Conservation (phyloP, 495 filamentous ascomycete genomes). For the Podospora anserina region DNA sequence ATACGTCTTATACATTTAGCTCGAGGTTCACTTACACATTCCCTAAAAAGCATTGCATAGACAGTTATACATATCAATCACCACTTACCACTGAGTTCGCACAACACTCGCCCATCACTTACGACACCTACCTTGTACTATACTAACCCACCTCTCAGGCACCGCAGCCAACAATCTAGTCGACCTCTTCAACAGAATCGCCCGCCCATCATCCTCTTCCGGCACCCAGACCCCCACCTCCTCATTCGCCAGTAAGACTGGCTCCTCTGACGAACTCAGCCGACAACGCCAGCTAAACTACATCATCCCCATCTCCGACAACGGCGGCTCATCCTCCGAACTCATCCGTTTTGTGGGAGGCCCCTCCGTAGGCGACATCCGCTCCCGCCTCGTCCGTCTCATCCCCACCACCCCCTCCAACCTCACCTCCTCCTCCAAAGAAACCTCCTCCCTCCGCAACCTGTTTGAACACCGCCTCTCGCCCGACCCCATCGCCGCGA, state of each 20-base stretch:
- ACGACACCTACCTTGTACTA: not conserved
- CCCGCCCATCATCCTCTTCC: conserved; percentile 44
- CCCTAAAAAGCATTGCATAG: too few species aligned
- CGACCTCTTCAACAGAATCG: conserved; percentile 77
- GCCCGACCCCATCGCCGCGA: conserved; percentile 49
- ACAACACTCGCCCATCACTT: not conserved
- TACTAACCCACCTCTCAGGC: conserved; percentile 45
- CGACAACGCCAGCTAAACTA: conserved; percentile 70
- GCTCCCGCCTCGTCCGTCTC: conserved; percentile 72
- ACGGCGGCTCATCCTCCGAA: conserved; percentile 89
- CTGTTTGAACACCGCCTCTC: conserved; percentile 86
- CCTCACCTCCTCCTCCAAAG: conserved; percentile 60
- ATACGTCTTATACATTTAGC: not conserved
- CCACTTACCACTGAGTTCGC: not conserved
- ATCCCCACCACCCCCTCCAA: conserved; percentile 64
- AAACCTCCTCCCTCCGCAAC: conserved; percentile 67
- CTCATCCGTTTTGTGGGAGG: conserved; percentile 90
- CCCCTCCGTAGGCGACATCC: conserved; percentile 40
- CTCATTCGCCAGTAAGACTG: not conserved
- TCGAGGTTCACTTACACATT: not conserved
- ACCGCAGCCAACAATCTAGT: conserved; percentile 92
- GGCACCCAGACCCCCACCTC: not conserved
- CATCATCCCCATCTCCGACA: conserved; percentile 92
- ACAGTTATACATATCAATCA: not conserved
- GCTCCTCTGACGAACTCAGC: not conserved